Conservation (phyloP, 306 rosid species). For the Medicago lupulina region DNA sequence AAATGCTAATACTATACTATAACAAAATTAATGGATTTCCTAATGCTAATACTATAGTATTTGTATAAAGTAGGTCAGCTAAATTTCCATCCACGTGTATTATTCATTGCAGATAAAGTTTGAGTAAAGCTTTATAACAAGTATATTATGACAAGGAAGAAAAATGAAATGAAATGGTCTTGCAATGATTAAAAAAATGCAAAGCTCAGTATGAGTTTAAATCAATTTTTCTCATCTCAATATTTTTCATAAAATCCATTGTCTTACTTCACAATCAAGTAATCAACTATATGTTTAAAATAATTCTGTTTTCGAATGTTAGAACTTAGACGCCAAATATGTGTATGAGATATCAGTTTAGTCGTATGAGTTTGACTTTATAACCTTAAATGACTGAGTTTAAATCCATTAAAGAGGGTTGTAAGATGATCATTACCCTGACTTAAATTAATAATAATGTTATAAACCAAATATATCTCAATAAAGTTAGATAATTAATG, state of each 20-base stretch:
- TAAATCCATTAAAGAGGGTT: no score
- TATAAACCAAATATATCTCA: background rate
- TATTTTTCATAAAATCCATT: background rate
- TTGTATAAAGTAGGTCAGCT: conserved; percentile 15
- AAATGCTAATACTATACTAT: no score
- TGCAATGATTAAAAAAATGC: background rate
- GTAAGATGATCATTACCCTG: no score
- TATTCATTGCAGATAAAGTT: background rate
- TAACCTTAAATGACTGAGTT: no score
- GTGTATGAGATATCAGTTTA: no score
- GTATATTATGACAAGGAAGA: background rate
- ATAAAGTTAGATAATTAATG: background rate
- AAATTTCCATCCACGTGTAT: conserved; percentile 14
- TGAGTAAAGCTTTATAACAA: background rate
- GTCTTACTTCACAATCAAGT: no score
- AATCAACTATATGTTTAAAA: no score
- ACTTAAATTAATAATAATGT: no score
- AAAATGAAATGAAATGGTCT: background rate
- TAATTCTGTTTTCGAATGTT: background rate
- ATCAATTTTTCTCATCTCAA: background rate
- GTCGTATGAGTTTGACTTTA: no score
- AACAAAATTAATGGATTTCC: conserved; percentile 16
- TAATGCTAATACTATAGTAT: conserved; percentile 14
- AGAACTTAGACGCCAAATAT: background rate
- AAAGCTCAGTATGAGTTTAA: background rate